phyloP scores from a whole-genome alignment of 495 filamentous ascomycete genomes.

The Bombardia bombarda region DNA sequence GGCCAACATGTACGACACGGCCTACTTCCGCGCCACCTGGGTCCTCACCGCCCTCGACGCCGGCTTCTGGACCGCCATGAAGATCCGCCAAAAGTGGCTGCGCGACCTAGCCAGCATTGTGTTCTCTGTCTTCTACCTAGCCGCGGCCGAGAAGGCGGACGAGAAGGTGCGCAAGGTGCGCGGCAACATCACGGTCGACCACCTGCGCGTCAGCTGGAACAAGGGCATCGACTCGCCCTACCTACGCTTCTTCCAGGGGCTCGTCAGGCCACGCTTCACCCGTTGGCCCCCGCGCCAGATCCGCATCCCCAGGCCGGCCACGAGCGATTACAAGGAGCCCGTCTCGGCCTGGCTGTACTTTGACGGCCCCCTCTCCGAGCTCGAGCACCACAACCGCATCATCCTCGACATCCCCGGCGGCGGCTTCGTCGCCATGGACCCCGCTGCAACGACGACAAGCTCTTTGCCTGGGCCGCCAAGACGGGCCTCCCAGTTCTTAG shows the following conservation, averaged over 20 bases:
- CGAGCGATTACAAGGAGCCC: constrained; percentile 73
- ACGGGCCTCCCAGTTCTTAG: constrained; percentile 79
- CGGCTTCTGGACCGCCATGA: constrained; percentile 98
- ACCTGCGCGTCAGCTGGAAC: constrained; percentile 91
- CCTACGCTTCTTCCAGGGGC: constrained; percentile 55
- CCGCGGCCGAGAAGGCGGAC: constrained; percentile 89
- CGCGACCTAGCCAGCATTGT: constrained; percentile 73
- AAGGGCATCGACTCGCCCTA: constrained; percentile 77
- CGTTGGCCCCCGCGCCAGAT: constrained; percentile 72
- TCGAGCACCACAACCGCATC: constrained; percentile 71
- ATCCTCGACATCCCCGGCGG: constrained; percentile 90
- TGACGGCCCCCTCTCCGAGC: constrained; percentile 70
- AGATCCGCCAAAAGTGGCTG: constrained; percentile 71
- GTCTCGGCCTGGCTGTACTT: constrained; percentile 90
- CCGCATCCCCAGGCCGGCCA: constrained; percentile 69
- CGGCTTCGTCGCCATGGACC: constrained; percentile 93
- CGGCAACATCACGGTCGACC: constrained; percentile 78
- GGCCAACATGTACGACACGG: constrained; percentile 84
- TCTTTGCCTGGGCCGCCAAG: constrained; percentile 82
- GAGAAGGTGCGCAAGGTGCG: constrained; percentile 94
- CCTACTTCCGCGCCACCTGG: constrained; percentile 98
- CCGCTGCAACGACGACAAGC: constrained; percentile 86
- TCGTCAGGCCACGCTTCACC: constrained; percentile 72
- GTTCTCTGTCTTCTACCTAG: constrained; percentile 81
- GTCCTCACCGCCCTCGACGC: constrained; percentile 90